Conservation (phyloP, 371 early-diverging fungal genomes). For the Mucor racemosus region DNA sequence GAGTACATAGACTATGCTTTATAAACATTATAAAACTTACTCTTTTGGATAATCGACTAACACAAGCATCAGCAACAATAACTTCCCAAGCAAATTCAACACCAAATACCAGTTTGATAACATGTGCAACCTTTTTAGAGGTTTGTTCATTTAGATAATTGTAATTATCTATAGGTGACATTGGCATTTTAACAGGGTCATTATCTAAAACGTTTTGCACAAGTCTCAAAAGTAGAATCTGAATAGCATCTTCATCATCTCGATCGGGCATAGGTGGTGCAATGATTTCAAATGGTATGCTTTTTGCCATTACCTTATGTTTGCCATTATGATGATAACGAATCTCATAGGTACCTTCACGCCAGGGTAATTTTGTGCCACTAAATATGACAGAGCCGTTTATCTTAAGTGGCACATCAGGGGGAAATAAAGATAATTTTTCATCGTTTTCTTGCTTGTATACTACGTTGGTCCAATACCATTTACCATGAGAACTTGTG, state of each 20-base stretch:
- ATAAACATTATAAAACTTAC: neutral
- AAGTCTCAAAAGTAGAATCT: constrained; percentile 23
- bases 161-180: constrained; percentile 50
- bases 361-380: constrained; percentile 72
- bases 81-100: constrained; percentile 83
- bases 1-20: neutral
- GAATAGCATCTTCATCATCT: constrained; percentile 22
- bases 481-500: constrained; percentile 65
- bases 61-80: constrained; percentile 53
- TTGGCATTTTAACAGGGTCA: constrained; percentile 51
- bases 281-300: constrained; percentile 67
- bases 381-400: constrained; percentile 51
- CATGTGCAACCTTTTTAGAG: constrained; percentile 73
- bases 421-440: constrained; percentile 3
- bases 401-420: constrained; percentile 4
- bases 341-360: constrained; percentile 79
- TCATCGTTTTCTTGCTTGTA: constrained; percentile 3
- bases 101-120: constrained; percentile 72
- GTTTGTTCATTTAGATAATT: constrained; percentile 57
- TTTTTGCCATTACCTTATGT: constrained; percentile 72
- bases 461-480: constrained; percentile 27
- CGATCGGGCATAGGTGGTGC: constrained; percentile 21
- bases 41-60: constrained; percentile 30
- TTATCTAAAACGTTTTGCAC: constrained; percentile 31
- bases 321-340: constrained; percentile 80